A percentile compares a stretch with the other conserved stretches of the same genome.
Evolutionary conservation across 441 rosid genomes (phyloP).

Genomic region (Populus hybrid): DNA sequence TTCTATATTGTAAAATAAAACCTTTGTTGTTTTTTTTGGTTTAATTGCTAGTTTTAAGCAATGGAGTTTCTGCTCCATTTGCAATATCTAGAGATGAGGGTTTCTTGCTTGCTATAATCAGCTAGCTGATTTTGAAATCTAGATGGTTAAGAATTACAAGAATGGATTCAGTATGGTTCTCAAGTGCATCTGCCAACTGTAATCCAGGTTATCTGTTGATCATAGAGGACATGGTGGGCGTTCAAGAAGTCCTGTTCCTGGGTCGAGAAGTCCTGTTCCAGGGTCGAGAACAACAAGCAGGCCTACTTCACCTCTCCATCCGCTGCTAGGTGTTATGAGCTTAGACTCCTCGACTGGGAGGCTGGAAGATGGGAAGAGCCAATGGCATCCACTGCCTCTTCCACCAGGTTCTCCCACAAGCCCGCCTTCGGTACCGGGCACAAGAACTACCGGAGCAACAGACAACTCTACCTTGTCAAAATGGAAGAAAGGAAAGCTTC

Average conservation of each 20-base stretch:
- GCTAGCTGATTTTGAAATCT: neutral
- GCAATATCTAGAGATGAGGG: slow-evolving; percentile 2
- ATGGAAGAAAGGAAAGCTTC: slow-evolving; percentile 90
- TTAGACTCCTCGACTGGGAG: slow-evolving; percentile 65
- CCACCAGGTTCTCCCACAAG: slow-evolving; percentile 87
- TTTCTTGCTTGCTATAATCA: neutral
- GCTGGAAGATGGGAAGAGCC: slow-evolving; percentile 59
- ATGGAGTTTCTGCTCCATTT: neutral
- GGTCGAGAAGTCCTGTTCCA: slow-evolving; percentile 56
- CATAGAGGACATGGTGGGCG: slow-evolving; percentile 46
- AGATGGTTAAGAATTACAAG: neutral
- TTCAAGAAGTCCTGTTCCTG: slow-evolving; percentile 28
- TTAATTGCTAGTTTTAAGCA: neutral
- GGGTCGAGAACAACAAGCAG: slow-evolving; percentile 60
- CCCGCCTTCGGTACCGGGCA: slow-evolving; percentile 54
- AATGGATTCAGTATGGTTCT: slow-evolving; percentile 3
- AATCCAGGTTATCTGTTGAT: slow-evolving; percentile 31
- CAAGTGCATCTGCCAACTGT: slow-evolving; percentile 16
- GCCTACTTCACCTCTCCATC: slow-evolving; percentile 78
- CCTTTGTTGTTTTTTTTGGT: neutral
- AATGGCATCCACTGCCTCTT: slow-evolving; percentile 77
- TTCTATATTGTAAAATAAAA: neutral
- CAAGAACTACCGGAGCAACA: slow-evolving; percentile 35
- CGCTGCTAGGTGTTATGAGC: slow-evolving; percentile 42
- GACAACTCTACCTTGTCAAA: slow-evolving; percentile 45